These are phyloP conservation scores for Lepidium campestre DNA, from an alignment of 441 rosid genomes.

Conservation along the genomic window DNA sequence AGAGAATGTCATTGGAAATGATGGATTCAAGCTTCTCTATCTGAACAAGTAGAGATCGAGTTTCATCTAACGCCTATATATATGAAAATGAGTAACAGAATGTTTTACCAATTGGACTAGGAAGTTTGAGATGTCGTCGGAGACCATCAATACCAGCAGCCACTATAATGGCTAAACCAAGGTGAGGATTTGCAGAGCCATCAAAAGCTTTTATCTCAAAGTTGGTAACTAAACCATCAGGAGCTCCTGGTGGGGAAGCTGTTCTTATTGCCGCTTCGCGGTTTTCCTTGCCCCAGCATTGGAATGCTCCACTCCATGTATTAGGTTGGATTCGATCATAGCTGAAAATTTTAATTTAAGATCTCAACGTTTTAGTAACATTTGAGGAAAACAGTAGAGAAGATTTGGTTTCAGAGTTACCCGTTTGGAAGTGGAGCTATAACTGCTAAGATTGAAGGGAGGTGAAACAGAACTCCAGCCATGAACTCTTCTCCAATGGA, in stretches of 20 bases:
- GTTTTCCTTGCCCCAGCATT: slow-evolving; percentile 95
- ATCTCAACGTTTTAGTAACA: background rate
- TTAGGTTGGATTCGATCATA: slow-evolving; percentile 91
- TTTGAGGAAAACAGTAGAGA: background rate
- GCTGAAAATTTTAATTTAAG: slow-evolving; percentile 29
- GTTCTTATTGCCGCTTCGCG: slow-evolving; percentile 83
- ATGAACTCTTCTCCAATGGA: slow-evolving; percentile 64
- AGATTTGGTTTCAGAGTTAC: slow-evolving; percentile 21
- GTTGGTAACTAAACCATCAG: slow-evolving; percentile 77
- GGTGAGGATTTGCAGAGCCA: slow-evolving; percentile 86
- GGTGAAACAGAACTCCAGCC: slow-evolving; percentile 92
- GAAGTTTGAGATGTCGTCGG: slow-evolving; percentile 56
- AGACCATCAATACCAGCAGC: slow-evolving; percentile 95
- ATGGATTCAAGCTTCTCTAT: background rate
- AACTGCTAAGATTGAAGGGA: slow-evolving; percentile 81
- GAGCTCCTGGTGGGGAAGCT: slow-evolving; percentile 86
- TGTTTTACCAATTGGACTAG: slow-evolving; percentile 60
- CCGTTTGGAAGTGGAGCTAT: slow-evolving; percentile 92
- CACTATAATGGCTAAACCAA: slow-evolving; percentile 68
- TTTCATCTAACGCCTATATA: background rate
- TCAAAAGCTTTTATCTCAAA: slow-evolving; percentile 89
- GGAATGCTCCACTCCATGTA: slow-evolving; percentile 92
- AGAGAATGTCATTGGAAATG: background rate
- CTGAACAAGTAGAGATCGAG: background rate
- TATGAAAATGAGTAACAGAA: background rate